Evolutionary conservation across 1,284 basidiomycete species (phyloP), one percentile per base, ranked within the genome.

Genomic region (Schizophyllum commune): DNA sequence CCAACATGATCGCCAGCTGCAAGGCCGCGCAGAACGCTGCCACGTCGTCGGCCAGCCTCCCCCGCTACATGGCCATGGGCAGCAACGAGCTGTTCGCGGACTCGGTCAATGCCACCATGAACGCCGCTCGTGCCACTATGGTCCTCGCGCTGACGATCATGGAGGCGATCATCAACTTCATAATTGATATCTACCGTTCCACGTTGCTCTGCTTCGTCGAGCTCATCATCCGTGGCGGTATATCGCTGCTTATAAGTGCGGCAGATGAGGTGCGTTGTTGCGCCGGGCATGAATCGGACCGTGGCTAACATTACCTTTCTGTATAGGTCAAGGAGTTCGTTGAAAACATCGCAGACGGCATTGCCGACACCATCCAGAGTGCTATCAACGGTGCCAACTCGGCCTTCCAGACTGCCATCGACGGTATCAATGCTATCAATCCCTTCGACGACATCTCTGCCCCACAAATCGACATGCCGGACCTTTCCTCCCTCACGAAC

Each of bases 201-300:
- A 88, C 95, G 1, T 87, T 97, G 67, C 79, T 98, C 58, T 98
- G 96, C 74, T 94, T 96, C 65, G 77, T 98, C 65, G 93, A 98
- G 75, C 80, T 98, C 56, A 85, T 93, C 13, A 88, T 99, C 1
- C 83, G 88, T 21, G 94, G 94, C 15, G 86, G 84, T 1, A 77
- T 99, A 47, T 81, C 86, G 27, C 76, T 98, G 58, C 74, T 98
- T 19, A 93, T 97, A 59, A 79, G 77, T 56, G 93, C 92, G 5
- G 90, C 94, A 1, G 76, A 91, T 63, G 88, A 88, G 74, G 92
- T 94, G 67, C 65, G 83, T 78, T n/a, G 8, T n/a, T n/a, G n/a
- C n/a, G n/a, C n/a, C n/a, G n/a, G n/a, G n/a, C n/a, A n/a, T n/a
- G n/a, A n/a, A n/a, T n/a, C n/a, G n/a, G n/a, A n/a, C n/a, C n/a